Conservation (phyloP, 768 basidiomycete genomes). For the Pilatotrama ljubarskyi region DNA sequence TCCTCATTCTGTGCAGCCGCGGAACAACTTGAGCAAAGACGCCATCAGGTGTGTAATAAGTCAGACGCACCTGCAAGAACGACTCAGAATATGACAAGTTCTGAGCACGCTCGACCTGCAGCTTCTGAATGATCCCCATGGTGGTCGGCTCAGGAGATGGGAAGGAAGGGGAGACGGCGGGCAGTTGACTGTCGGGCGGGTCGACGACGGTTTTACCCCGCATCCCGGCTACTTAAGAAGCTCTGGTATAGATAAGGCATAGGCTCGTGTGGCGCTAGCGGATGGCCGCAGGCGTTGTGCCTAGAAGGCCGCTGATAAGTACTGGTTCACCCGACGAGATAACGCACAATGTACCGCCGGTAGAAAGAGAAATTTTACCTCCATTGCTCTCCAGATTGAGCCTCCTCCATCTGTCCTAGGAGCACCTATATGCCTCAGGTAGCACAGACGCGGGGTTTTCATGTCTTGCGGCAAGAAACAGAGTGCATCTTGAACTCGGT, state of each 20-base stretch:
- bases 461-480: too few species aligned
- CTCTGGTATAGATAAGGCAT: constrained; percentile 1
- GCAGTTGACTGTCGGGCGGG: neutral
- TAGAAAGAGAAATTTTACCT: too few species aligned
- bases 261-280: neutral
- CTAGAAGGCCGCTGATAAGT: constrained; percentile 5
- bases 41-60: too few species aligned
- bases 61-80: constrained; percentile 52
- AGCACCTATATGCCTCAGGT: too few species aligned
- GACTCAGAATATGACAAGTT: constrained; percentile 54
- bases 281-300: neutral
- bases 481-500: too few species aligned
- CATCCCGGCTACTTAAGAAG: constrained; percentile 11
- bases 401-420: too few species aligned
- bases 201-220: neutral
- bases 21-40: neutral
- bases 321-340: constrained; percentile 7
- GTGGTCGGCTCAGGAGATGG: neutral
- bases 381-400: too few species aligned
- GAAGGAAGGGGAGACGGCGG: neutral
- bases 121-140: constrained; percentile 31
- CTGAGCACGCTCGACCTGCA: constrained; percentile 57
- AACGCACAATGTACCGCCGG: neutral
- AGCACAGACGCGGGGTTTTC: too few species aligned
- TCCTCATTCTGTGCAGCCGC: constrained; percentile 68